Evolutionary conservation across 2,329 filamentous ascomycete species (phyloP).

Genomic region (Rutstroemia sp.): DNA sequence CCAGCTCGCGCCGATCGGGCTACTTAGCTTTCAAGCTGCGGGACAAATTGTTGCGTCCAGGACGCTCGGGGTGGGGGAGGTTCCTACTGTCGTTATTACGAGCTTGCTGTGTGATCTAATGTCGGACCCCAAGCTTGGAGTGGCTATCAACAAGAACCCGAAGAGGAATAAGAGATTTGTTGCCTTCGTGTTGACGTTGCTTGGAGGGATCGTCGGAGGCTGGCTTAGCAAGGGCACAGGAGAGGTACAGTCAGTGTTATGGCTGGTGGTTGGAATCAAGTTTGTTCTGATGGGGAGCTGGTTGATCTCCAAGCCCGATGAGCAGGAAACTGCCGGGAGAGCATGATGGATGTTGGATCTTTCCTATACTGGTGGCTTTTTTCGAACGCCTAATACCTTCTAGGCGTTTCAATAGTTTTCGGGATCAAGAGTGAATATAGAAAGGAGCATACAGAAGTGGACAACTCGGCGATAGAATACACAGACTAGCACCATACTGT

Average conservation of each 20-base stretch:
- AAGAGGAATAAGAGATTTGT: slow-evolving; percentile 43
- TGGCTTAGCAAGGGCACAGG: slow-evolving; percentile 38
- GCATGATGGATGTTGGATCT: no score
- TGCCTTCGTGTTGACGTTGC: slow-evolving; percentile 40
- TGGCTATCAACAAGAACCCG: slow-evolving; percentile 30
- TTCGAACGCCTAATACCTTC: no score
- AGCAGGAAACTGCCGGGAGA: no score
- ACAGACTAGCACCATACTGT: no score
- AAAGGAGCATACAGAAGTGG: no score
- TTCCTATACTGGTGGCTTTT: no score
- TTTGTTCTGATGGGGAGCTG: slow-evolving; percentile 45
- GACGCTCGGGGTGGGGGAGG: slow-evolving; percentile 56
- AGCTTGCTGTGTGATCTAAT: slow-evolving; percentile 75
- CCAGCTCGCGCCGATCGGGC: slow-evolving; percentile 57
- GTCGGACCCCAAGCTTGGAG: slow-evolving; percentile 47
- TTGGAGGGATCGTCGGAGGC: slow-evolving; percentile 44
- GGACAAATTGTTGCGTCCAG: slow-evolving; percentile 69
- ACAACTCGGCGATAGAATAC: no score
- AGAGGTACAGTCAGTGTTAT: slow-evolving; percentile 36
- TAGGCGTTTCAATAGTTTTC: no score
- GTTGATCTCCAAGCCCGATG: slow-evolving; percentile 20
- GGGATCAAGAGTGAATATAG: no score
- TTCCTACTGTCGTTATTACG: slow-evolving; percentile 71
- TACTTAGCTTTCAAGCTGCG: slow-evolving; percentile 64
- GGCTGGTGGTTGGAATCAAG: slow-evolving; percentile 39